Conservation (phyloP, 2,329 filamentous ascomycete species). For the Huntiella abstrusa region DNA sequence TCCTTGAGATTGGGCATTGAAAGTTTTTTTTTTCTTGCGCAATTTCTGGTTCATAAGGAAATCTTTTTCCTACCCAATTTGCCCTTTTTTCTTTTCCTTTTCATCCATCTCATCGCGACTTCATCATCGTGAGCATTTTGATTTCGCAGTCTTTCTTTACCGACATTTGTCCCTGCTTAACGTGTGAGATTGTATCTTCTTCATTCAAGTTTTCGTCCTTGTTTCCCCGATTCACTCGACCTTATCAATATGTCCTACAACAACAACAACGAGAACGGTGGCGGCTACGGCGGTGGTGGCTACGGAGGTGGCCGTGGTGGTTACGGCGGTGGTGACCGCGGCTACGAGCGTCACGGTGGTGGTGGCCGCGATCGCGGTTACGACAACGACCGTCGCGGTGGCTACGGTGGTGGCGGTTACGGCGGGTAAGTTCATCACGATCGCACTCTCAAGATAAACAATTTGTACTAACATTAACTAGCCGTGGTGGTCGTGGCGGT, state of each 20-base stretch:
- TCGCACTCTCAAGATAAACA: not conserved
- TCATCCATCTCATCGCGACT: constrained; percentile 4
- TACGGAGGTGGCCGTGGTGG: constrained; percentile 17
- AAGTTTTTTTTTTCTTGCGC: constrained; percentile 5
- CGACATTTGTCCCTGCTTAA: constrained; percentile 2
- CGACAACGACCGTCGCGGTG: constrained; percentile 22
- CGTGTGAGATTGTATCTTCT: not conserved
- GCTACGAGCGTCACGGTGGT: constrained; percentile 20
- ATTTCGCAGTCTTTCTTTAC: constrained; percentile 8
- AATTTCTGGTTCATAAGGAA: not conserved
- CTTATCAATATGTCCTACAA: constrained; percentile 25
- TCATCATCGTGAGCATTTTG: constrained; percentile 3
- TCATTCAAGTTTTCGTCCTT: not conserved
- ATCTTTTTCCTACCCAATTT: not conserved
- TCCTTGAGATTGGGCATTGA: not conserved
- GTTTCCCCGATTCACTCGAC: not conserved
- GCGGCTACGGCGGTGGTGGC: constrained; percentile 18
- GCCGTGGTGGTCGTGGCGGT: constrained; percentile 20
- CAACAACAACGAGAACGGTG: constrained; percentile 19
- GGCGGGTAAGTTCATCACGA: constrained; percentile 20
- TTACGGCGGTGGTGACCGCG: constrained; percentile 16
- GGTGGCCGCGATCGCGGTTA: constrained; percentile 20
- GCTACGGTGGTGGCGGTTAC: constrained; percentile 13
- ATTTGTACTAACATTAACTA: constrained; percentile 19
- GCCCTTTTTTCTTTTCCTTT: constrained; percentile 1